Evolutionary conservation across 1,284 basidiomycete genomes (phyloP).

Genomic region (Moesziomyces aphidis): DNA sequence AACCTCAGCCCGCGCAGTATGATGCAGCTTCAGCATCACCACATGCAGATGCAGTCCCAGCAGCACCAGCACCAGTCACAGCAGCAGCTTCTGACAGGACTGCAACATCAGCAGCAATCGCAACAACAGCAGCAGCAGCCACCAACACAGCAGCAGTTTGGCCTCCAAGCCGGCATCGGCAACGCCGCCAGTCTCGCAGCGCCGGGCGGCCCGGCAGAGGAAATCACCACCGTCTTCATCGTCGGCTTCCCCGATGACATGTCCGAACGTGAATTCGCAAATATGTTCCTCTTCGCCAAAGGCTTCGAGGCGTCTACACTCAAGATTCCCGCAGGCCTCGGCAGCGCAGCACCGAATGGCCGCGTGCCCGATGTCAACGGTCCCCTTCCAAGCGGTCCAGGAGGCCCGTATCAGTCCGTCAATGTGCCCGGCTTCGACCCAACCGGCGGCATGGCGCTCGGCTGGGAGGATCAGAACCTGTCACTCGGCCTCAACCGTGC

Average conservation of each 20-base stretch:
- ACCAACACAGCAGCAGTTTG: conserved; percentile 25
- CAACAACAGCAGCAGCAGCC: conserved; percentile 33
- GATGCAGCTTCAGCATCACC: conserved; percentile 59
- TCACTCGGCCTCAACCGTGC: conserved; percentile 48
- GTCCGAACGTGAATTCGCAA: conserved; percentile 98
- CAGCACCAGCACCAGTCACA: conserved; percentile 28
- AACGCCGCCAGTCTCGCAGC: conserved; percentile 19
- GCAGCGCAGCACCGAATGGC: conserved; percentile 64
- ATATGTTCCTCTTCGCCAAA: conserved; percentile 96
- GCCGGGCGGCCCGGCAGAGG: conserved; percentile 72
- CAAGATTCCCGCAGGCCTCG: conserved; percentile 91
- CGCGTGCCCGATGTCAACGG: conserved; percentile 32
- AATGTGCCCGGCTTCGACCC: conserved; percentile 54
- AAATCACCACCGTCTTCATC: conserved; percentile 97
- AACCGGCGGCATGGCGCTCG: conserved; percentile 18
- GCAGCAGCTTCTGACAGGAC: conserved; percentile 15
- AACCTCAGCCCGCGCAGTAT: conserved; percentile 60
- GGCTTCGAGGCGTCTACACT: conserved; percentile 98
- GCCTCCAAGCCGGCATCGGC: conserved; percentile 24
- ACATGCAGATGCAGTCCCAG: conserved; percentile 55
- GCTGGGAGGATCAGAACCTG: conserved; percentile 52
- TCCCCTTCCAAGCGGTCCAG: conserved; percentile 31
- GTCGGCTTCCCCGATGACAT: conserved; percentile 99
- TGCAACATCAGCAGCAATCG: conserved; percentile 17
- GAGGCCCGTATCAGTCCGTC: conserved; percentile 59